These are phyloP conservation scores for Nicotiana knightiana DNA, from an alignment of 257 asterid species.

Conservation along the genomic window DNA sequence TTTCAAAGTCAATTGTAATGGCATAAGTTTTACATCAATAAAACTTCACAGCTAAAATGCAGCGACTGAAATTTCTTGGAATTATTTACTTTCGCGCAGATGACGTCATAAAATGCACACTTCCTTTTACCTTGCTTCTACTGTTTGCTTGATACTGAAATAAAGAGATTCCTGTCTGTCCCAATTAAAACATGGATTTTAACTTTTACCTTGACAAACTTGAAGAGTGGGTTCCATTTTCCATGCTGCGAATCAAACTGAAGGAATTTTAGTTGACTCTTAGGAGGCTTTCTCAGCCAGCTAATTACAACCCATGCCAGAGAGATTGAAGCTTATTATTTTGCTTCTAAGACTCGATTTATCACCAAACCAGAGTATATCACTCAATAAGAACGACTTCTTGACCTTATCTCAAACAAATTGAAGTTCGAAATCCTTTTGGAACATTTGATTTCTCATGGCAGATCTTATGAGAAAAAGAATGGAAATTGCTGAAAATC, in stretches of 20 bases:
- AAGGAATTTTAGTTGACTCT: conserved; percentile 6
- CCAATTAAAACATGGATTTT: background rate
- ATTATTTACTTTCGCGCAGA: background rate
- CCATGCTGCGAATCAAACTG: background rate
- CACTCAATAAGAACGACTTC: background rate
- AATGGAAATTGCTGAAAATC: background rate
- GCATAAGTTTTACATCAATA: background rate
- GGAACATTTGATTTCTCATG: background rate
- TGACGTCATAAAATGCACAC: background rate
- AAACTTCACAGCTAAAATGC: background rate
- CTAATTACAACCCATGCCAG: conserved; percentile 3
- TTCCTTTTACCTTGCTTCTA: background rate
- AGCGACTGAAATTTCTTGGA: background rate
- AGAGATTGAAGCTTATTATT: background rate
- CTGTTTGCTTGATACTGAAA: conserved; percentile 4
- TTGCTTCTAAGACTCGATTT: background rate
- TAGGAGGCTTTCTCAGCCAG: background rate
- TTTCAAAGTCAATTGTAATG: background rate
- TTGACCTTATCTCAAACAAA: too few species aligned
- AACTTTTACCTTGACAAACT: too few species aligned
- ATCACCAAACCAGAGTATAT: background rate
- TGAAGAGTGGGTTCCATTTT: too few species aligned
- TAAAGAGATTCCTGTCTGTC: background rate
- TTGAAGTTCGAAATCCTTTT: background rate
- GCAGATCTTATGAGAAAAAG: background rate